These are phyloP conservation scores for Fusarium paranaense DNA, from an alignment of 2,329 filamentous ascomycete genomes.

Conservation along the genomic window DNA sequence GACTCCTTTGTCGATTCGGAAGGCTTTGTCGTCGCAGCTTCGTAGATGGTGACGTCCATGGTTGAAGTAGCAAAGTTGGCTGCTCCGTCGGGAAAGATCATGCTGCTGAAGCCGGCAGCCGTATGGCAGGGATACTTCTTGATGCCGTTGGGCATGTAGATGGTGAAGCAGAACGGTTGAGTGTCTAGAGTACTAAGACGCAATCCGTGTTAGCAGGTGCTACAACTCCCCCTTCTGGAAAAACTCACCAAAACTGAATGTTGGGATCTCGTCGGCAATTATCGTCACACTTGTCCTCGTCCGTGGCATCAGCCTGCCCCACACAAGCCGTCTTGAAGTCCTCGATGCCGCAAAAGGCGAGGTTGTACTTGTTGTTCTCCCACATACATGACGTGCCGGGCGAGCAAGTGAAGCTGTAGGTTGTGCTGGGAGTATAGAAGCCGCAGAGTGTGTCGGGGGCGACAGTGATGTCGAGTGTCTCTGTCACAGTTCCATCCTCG, in stretches of 20 bases:
- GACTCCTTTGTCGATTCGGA: conserved; percentile 1
- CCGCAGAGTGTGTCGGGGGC: conserved; percentile 26
- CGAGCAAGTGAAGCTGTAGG: conserved; percentile 17
- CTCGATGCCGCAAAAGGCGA: conserved; percentile 18
- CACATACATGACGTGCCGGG: conserved; percentile 18
- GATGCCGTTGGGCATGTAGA: conserved; percentile 19
- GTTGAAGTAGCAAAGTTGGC: neutral
- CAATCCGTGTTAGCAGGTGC: neutral
- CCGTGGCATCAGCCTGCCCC: conserved; percentile 5
- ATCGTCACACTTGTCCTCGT: conserved; percentile 22
- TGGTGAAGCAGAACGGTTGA: conserved; percentile 18
- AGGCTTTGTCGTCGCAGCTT: conserved; percentile 9
- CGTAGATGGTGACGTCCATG: conserved; percentile 7
- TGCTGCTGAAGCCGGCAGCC: conserved; percentile 16
- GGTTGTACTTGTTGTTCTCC: conserved; percentile 31
- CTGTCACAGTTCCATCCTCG: conserved; percentile 3
- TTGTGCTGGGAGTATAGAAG: conserved; percentile 5
- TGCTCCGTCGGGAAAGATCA: conserved; percentile 8
- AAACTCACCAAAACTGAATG: conserved; percentile 26
- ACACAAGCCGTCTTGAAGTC: conserved; percentile 23
- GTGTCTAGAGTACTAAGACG: conserved; percentile 8
- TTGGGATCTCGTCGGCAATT: conserved; percentile 26
- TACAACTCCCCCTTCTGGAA: too few relatives aligned
- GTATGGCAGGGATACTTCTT: conserved; percentile 14
- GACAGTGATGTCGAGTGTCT: conserved; percentile 9